Evolutionary conservation across 495 filamentous ascomycete genomes (phyloP), one percentile per base, ranked within the genome.

Genomic region (Hamigera avellanea): DNA sequence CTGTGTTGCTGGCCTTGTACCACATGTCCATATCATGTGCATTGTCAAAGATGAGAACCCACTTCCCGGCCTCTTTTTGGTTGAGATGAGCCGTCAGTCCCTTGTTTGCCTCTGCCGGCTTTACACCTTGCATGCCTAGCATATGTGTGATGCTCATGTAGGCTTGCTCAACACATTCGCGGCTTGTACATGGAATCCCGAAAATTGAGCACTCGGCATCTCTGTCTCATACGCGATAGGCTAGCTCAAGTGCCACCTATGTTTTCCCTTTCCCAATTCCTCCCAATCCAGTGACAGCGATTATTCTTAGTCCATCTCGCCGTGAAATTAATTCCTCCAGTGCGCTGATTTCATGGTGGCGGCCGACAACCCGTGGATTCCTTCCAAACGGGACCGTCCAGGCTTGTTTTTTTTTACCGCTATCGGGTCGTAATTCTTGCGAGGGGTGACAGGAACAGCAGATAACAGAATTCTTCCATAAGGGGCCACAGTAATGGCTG

Each of bases 221-320:
- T 35, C 46, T 37, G 10, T 61, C 50, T 41, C 50, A 62, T 13
- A 58, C 39, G 38, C 54, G 43, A 42, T 69, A 64, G 4, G 61
- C 59, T 35, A 70, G 36, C 38, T 67, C 56, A 15, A 76, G 43
- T 1, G 59, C 68, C 6, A 75, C 39, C 44, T 70, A 67, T 7
- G 69, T 69, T n/a, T n/a, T n/a, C n/a, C n/a, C n/a, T 43, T 72
- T 74, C 6, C 66, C 66, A 8, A 67, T 51, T 10, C 66, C 67
- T 7, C 66, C 67, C 7, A 69, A 50, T 1, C 70, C 69, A 4
- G 44, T 38, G 16, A 74, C 42, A 6, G 64, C 43, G n/a, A 55
- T 28, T 29, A 43, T 49, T 39, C 33, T 38, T 31, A 26, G 23
- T 9, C 39, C 33, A 21, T 50, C 21, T 17, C 40, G 14, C 23